Evolutionary conservation across 169 alveolate species (phyloP), one percentile per base, ranked within the genome.

Genomic region (Eimeria tenella): DNA sequence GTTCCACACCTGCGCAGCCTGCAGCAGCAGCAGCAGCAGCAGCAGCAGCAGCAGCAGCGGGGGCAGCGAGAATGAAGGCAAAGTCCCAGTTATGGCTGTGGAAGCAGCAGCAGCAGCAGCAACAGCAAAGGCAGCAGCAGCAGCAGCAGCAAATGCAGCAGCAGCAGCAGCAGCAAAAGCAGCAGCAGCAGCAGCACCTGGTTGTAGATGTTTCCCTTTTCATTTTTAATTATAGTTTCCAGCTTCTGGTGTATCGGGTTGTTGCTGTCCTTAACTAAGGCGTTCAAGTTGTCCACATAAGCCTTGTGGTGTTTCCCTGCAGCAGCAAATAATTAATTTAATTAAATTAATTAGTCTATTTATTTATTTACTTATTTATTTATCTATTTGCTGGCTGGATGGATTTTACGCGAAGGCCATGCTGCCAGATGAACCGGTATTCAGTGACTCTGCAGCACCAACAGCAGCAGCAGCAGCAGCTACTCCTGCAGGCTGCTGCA

Each of bases 1-100:
- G 94, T 99, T 99, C 98, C 98, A 98, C 68, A 96, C 94, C 93
- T 98, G 98, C 13, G 98, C 98, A 9, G 99, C 99, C 86, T 68
- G 31, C 82, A 95, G 70, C 96, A 75, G 68, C 75, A 63, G 42
- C 79, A 68, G 8, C 93, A 84, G 25, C 93, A 23, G 19, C 21
- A 86, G 86, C 88, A 79, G 77, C 77, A 52, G 11, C 68, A 58
- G 68, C 68, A 58, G 68, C 68, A 3, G 68, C 68, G 2, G 68
- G 21, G 2, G 68, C 68, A 58, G 68, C 68, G 17, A 15, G 21
- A 15, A 58, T 11, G 0, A 10, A 10, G 17, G 17, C 68, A 58
- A 11, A 58, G 68, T 0, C 2, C 4, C 68, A 58, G 68, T 15
- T 10, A 3, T 1, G 17, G 21, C 68, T 11, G 17, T 15, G 17